Conservation (phyloP, 2,329 filamentous ascomycete genomes). For the Zasmidium citrigriseum region DNA sequence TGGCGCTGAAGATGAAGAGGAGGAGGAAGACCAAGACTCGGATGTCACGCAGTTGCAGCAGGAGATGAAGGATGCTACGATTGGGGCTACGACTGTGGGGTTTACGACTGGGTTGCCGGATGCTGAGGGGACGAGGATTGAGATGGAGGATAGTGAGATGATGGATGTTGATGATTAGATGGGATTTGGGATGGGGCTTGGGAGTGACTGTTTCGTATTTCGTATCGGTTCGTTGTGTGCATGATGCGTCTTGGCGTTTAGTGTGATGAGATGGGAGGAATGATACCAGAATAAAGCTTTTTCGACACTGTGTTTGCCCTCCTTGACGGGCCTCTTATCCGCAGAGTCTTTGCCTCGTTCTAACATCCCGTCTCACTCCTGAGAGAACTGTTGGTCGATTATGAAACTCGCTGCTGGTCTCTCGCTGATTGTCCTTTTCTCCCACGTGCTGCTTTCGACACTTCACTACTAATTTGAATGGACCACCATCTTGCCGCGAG, state of each 20-base stretch:
- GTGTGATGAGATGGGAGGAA: neutral
- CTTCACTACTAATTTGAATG: too few relatives aligned
- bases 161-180: constrained; percentile 25
- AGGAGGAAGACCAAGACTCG: constrained; percentile 25
- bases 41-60: constrained; percentile 28
- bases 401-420: too few relatives aligned
- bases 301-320: too few relatives aligned
- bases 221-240: neutral
- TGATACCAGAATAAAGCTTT: neutral
- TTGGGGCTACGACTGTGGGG: constrained; percentile 23
- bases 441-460: too few relatives aligned
- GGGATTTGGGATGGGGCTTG: neutral
- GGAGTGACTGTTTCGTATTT: neutral
- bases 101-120: constrained; percentile 35
- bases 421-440: too few relatives aligned
- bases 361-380: too few relatives aligned
- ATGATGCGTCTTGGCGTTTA: neutral
- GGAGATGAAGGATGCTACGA: constrained; percentile 29
- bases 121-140: constrained; percentile 38
- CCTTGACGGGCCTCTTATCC: too few relatives aligned
- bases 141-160: constrained; percentile 23
- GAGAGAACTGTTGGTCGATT: too few relatives aligned
- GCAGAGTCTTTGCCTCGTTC: too few relatives aligned
- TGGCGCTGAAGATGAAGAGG: constrained; percentile 12
- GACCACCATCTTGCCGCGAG: too few relatives aligned